phyloP scores from a whole-genome alignment of 2,329 filamentous ascomycete species.

The Daldinia sp. region DNA sequence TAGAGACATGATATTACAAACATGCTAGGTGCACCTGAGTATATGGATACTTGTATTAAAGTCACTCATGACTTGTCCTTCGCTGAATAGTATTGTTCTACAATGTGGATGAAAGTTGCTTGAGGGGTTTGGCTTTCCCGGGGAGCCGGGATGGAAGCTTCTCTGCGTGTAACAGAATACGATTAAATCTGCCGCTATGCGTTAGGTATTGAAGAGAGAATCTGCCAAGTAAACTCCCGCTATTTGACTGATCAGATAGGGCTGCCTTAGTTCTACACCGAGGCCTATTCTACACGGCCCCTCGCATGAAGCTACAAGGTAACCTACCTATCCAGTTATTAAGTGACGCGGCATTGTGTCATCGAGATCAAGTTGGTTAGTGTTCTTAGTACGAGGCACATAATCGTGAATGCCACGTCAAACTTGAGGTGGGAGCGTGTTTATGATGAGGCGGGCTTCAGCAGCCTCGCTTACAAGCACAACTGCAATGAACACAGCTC shows the following conservation, averaged over 20 bases:
- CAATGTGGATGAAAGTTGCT: no score
- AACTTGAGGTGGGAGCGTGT: neutral
- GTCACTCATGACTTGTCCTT: no score
- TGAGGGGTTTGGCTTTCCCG: neutral
- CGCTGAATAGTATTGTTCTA: no score
- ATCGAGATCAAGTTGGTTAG: neutral
- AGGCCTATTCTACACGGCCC: neutral
- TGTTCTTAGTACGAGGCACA: neutral
- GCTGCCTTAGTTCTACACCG: neutral
- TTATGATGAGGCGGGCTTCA: neutral
- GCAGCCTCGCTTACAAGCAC: neutral
- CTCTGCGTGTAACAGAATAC: neutral
- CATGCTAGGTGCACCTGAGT: no score
- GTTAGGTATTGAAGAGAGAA: neutral
- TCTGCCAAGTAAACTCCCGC: neutral
- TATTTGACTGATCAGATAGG: neutral
- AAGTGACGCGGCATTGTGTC: neutral
- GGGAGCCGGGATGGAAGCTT: neutral
- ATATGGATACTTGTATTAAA: no score
- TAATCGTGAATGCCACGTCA: neutral
- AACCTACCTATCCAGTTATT: no score
- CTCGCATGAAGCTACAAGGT: conserved; percentile 1
- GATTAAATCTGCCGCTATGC: no score
- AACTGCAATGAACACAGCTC: neutral
- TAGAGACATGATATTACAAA: no score